Evolutionary conservation across 208 protist species (phyloP).

Genomic region (Wallacemonas rigidus): DNA sequence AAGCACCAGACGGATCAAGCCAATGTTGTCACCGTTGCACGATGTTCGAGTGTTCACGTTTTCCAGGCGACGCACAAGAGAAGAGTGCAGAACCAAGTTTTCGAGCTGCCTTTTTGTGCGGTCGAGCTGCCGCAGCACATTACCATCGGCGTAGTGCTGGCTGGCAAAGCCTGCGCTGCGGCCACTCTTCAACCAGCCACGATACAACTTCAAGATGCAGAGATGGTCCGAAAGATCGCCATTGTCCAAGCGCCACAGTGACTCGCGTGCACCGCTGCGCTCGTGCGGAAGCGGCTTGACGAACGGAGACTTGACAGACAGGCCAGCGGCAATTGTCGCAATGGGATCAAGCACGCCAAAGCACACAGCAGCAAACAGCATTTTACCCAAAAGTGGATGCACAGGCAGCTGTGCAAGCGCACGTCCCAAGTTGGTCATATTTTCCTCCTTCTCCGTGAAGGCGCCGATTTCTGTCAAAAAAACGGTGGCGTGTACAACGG

Average conservation of each 20-base stretch:
- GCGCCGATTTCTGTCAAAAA: conserved; percentile 88
- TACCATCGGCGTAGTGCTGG: conserved; percentile 75
- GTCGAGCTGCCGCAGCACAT: conserved; percentile 74
- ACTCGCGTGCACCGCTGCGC: conserved; percentile 39
- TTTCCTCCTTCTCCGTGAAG: conserved; percentile 70
- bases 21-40: conserved; percentile 67
- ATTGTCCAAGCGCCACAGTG: conserved; percentile 54
- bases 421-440: conserved; percentile 76
- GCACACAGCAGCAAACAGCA: conserved; percentile 87
- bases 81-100: conserved; percentile 64
- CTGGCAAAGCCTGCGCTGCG: conserved; percentile 60
- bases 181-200: conserved; percentile 67
- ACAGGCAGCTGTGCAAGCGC: conserved; percentile 84
- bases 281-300: conserved; percentile 68
- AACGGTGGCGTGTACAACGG: conserved; percentile 64
- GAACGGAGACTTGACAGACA: conserved; percentile 84
- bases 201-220: conserved; percentile 62
- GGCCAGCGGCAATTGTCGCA: conserved; percentile 84
- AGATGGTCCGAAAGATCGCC: conserved; percentile 79
- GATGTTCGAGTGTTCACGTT: conserved; percentile 49
- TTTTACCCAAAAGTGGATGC: conserved; percentile 90
- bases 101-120: conserved; percentile 82
- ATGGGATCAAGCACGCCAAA: conserved; percentile 88
- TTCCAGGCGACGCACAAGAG: conserved; percentile 52
- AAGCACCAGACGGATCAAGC: conserved; percentile 70